These are phyloP conservation scores for Hymenoscyphus repandus DNA, from an alignment of 2,329 filamentous ascomycete species.

Conservation along the genomic window DNA sequence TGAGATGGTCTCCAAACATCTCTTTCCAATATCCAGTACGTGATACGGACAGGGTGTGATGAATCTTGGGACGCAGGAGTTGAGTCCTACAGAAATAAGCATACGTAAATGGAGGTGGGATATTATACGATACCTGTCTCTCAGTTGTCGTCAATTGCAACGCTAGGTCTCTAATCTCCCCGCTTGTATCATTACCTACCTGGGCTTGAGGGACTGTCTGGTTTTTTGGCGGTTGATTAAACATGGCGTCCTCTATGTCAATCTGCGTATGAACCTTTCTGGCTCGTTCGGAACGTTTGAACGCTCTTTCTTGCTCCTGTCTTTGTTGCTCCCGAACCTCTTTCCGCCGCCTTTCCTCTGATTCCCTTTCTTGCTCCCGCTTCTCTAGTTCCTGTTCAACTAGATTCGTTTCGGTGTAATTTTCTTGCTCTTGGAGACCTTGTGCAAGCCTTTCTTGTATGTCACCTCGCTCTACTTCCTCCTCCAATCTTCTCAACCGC, in stretches of 20 bases:
- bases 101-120: neutral
- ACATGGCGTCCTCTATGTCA: neutral
- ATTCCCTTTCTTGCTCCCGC: slow-evolving; percentile 2
- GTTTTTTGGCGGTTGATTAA: neutral
- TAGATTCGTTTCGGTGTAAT: slow-evolving; percentile 9
- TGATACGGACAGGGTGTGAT: slow-evolving; percentile 3
- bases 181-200: too few species aligned
- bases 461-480: neutral
- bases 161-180: too few species aligned
- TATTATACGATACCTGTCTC: neutral
- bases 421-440: neutral
- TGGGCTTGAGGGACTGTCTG: too few species aligned
- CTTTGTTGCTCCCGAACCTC: slow-evolving; percentile 2
- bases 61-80: slow-evolving; percentile 5
- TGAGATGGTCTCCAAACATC: slow-evolving; percentile 10
- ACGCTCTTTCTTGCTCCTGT: neutral
- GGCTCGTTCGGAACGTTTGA: neutral
- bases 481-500: slow-evolving; percentile 1
- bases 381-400: neutral
- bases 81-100: slow-evolving; percentile 4
- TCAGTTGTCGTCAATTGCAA: too few species aligned
- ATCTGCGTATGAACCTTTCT: neutral
- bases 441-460: neutral
- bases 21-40: slow-evolving; percentile 9
- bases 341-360: slow-evolving; percentile 1